Evolutionary conservation across 2,329 filamentous ascomycete genomes (phyloP), one percentile per base, ranked within the genome.

Genomic region (Anthostomella pinea): DNA sequence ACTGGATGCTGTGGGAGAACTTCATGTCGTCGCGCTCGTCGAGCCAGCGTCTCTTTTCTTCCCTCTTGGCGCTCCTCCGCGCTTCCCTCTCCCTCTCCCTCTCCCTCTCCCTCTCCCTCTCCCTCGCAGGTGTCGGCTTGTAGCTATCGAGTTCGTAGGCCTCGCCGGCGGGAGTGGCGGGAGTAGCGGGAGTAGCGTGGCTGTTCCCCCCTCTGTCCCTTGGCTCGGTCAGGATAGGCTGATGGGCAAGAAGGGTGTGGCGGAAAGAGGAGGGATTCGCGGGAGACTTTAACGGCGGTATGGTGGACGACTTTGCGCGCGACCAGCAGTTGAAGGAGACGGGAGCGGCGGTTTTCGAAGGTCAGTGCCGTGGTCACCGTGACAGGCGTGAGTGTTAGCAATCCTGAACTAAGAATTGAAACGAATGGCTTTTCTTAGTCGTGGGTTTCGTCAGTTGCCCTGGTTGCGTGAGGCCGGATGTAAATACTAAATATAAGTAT

Each of bases 1-100:
- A 98, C 73, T 98, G 93, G 54, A 98, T 84, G 67, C 91, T 97
- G 65, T 98, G 93, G 13, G 91, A 97, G 75, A 98, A 98, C 83
- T 97, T 97, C 93, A 98, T 98, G 60, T 88, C 87, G 80, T 85
- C 82, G 50, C 73, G 77, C 53, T 82, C 72, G 53, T 86, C 78
- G 55, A 90, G 81, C 73, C 78, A 77, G 58, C 71, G 70, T 62
- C 79, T 75, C 71, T 89, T 89, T 62, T 75, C 70, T 50, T 66
- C 65, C 56, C 73, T 68, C 63, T 77, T 81, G 14, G 58, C 51
- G 45, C 47, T 57, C 49, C 52, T 56, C 35, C 59, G 62, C 23
- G 51, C 45, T 39, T 66, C 59, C 35, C 54, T 57, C 20, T 61
- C 58, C 41, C n/a, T n/a, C n/a, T n/a, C n/a, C n/a, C n/a, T n/a